Percentiles rank a stretch among this genome's conserved stretches.
These are phyloP conservation scores for Drechslera avenae DNA, from an alignment of 2,329 filamentous ascomycete species.

Conservation along the genomic window DNA sequence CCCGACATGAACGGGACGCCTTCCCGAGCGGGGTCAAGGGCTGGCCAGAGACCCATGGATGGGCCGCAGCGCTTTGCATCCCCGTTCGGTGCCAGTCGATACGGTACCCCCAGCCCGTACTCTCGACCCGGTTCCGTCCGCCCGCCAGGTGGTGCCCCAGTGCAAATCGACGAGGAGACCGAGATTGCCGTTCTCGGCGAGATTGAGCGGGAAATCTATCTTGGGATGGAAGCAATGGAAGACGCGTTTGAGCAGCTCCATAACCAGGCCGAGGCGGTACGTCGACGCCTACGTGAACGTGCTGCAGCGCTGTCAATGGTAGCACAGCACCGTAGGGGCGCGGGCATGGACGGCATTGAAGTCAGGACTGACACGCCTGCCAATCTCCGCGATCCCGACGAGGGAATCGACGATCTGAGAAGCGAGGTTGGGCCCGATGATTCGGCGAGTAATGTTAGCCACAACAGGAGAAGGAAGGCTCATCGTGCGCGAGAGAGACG, in stretches of 20 bases:
- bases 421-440: slow-evolving; percentile 73
- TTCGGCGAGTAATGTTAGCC: slow-evolving; percentile 79
- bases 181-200: slow-evolving; percentile 90
- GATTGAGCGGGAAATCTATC: slow-evolving; percentile 90
- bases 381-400: slow-evolving; percentile 40
- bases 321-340: slow-evolving; percentile 62
- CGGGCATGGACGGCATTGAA: slow-evolving; percentile 48
- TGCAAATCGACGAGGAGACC: slow-evolving; percentile 91
- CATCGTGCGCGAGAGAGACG: slow-evolving; percentile 71
- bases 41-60: slow-evolving; percentile 51
- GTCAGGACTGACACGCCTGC: slow-evolving; percentile 58
- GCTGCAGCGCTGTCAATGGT: slow-evolving; percentile 75
- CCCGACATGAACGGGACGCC: slow-evolving; percentile 34
- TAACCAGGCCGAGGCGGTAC: slow-evolving; percentile 78
- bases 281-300: slow-evolving; percentile 78
- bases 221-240: slow-evolving; percentile 91
- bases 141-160: slow-evolving; percentile 61
- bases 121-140: slow-evolving; percentile 40
- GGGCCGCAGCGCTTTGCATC: slow-evolving; percentile 47
- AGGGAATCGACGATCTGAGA: slow-evolving; percentile 48
- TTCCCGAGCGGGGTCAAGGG: slow-evolving; percentile 35
- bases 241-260: slow-evolving; percentile 95
- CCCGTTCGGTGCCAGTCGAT: slow-evolving; percentile 59
- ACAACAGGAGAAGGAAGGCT: slow-evolving; percentile 68
- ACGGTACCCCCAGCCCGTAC: slow-evolving; percentile 42